These are phyloP conservation scores for Trichoderma lentiforme DNA, from an alignment of 2,329 filamentous ascomycete genomes.

Conservation along the genomic window DNA sequence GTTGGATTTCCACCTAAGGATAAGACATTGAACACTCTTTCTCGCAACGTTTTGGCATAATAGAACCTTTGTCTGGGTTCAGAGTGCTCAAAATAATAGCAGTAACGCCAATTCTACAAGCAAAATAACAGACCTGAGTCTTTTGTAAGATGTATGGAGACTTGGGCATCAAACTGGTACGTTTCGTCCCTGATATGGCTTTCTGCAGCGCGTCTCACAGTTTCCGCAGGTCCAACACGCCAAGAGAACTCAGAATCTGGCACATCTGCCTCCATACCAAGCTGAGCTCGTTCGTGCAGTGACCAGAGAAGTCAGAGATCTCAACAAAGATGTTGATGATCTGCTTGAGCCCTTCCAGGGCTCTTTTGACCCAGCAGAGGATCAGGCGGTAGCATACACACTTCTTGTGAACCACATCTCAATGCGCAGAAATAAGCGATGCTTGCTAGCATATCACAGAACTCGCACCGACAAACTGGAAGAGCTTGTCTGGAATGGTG, in stretches of 20 bases:
- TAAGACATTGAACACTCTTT: not conserved
- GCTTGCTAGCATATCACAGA: slow-evolving; percentile 88
- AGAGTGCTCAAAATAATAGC: not conserved
- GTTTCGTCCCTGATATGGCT: not conserved
- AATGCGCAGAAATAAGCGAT: slow-evolving; percentile 95
- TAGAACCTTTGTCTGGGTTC: not conserved
- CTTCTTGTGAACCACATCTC: slow-evolving; percentile 90
- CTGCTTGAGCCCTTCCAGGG: slow-evolving; percentile 80
- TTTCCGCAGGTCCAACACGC: slow-evolving; percentile 78
- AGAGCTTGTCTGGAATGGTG: slow-evolving; percentile 87
- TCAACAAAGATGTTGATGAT: slow-evolving; percentile 78
- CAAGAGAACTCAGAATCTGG: slow-evolving; percentile 85
- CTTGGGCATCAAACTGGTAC: slow-evolving; percentile 77
- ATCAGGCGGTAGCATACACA: slow-evolving; percentile 82
- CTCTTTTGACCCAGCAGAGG: slow-evolving; percentile 77
- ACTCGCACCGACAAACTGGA: slow-evolving; percentile 89
- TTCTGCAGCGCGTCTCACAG: slow-evolving; percentile 7
- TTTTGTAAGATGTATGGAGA: slow-evolving; percentile 73
- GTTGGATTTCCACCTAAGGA: not conserved
- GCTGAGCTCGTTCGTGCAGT: slow-evolving; percentile 85
- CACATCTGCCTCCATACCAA: slow-evolving; percentile 86
- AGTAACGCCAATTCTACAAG: not conserved
- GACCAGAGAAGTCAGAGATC: slow-evolving; percentile 86
- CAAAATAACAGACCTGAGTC: not conserved
- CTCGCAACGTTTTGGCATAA: not conserved